Conservation (phyloP, 1,284 basidiomycete species). For the Mycosarcoma mackinlayi region DNA sequence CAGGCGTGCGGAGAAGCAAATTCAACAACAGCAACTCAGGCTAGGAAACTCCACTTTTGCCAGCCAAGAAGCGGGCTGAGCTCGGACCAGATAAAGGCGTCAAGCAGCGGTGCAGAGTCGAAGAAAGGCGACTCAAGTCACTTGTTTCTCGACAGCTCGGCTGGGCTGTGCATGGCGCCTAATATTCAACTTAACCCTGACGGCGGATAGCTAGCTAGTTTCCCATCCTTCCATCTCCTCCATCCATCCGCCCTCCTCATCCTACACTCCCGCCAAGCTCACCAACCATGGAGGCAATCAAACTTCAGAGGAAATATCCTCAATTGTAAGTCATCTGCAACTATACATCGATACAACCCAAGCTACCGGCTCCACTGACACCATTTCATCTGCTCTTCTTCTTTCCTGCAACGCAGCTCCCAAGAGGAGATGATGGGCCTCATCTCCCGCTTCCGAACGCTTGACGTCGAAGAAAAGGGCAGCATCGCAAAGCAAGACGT, state of each 20-base stretch:
- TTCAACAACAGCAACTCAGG: too few relatives aligned
- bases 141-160: too few relatives aligned
- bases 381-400: background rate
- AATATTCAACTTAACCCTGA: too few relatives aligned
- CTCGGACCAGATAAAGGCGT: constrained; percentile 1
- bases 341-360: too few relatives aligned
- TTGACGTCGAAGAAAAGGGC: constrained; percentile 67
- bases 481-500: constrained; percentile 62
- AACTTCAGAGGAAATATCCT: constrained; percentile 91
- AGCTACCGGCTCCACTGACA: background rate
- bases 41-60: constrained; percentile 2
- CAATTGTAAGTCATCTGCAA: constrained; percentile 88
- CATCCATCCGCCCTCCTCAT: too few relatives aligned
- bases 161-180: too few relatives aligned
- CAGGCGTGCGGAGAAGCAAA: background rate
- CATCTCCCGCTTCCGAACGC: constrained; percentile 60
- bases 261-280: too few relatives aligned
- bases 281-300: constrained; percentile 82
- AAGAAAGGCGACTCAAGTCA: too few relatives aligned
- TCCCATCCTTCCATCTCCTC: too few relatives aligned
- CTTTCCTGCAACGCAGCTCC: constrained; percentile 44
- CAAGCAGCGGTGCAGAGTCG: background rate
- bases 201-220: too few relatives aligned
- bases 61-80: background rate
- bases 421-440: constrained; percentile 68